A percentile compares a stretch with the other conserved stretches of the same genome.
These are phyloP conservation scores for Neopestalotiopsis sp. DNA, from an alignment of 2,329 filamentous ascomycete species.

Conservation along the genomic window DNA sequence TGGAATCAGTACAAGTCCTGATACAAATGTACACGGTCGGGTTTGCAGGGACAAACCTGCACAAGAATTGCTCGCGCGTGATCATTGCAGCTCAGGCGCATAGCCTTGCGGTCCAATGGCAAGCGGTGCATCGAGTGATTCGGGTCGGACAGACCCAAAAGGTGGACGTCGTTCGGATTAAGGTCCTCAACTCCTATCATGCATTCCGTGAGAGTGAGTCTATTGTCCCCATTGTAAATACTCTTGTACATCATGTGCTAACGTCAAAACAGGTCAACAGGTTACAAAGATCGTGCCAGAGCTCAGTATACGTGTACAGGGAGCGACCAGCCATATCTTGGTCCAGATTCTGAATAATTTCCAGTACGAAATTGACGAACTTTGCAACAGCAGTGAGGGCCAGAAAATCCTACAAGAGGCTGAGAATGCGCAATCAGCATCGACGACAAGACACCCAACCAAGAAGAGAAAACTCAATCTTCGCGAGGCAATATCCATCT, in stretches of 20 bases:
- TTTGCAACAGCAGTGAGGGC: constrained; percentile 28
- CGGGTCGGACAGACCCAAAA: constrained; percentile 32
- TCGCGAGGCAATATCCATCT: not conserved
- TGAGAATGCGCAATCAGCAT: not conserved
- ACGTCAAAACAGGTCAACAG: constrained; percentile 22
- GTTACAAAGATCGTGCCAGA: constrained; percentile 35
- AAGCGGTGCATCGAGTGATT: constrained; percentile 35
- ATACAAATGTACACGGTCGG: constrained; percentile 37
- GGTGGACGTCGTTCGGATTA: constrained; percentile 31
- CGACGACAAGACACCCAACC: not conserved
- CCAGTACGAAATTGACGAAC: constrained; percentile 28
- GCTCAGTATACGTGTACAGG: constrained; percentile 29
- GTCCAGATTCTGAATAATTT: constrained; percentile 33
- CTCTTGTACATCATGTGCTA: not conserved
- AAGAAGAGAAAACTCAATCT: not conserved
- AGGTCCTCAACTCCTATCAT: constrained; percentile 32
- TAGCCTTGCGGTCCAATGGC: constrained; percentile 31
- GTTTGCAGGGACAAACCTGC: constrained; percentile 33
- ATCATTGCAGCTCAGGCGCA: constrained; percentile 31
- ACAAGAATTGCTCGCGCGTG: constrained; percentile 33
- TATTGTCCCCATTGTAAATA: not conserved
- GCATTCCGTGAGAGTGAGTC: constrained; percentile 29
- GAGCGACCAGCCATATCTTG: constrained; percentile 24
- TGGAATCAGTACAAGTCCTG: constrained; percentile 32
- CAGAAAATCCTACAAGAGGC: constrained; percentile 8